Base-by-base conservation (phyloP, 1,284 basidiomycete genomes). In the Xanthoconium separans region DNA sequence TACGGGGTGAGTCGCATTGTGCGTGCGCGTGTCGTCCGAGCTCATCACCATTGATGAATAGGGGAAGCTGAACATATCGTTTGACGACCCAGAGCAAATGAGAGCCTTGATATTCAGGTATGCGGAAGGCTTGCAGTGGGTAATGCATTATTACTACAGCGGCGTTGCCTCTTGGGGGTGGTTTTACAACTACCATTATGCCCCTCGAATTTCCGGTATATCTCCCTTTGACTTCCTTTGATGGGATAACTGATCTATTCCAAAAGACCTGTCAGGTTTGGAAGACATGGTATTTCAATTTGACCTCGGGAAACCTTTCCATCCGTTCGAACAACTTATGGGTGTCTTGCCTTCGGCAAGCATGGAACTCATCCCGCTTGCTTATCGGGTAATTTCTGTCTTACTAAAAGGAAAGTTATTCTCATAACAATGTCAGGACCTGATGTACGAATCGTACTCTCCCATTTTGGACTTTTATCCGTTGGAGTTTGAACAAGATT, bases 161-260 rank as follows among this genome's bases (percentile, higher is more conserved):
- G 96, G 96, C 34, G 95, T 98, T 15, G 91, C 93, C 2, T 95
- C 93, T 6, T 99, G 96, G 96, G 85, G 93, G 27, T 99, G 97
- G 97, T 99, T 98, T 77, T 99, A 98, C 75, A 79, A 95, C 69
- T 98, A 98, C 70, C 96, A 99, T 71, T 99, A 97, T 71, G 91
- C 96, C 0, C 96, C 95, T 15, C 84, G 93, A 48, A 95, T 97
- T 59, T 93, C 92, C 40, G 94, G 93, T 93, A 60, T 55, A 81
- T 66, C 12, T 24, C 4, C 46, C 22, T 5, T 55, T 27, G 9
- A 40, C 18, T 33, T 47, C 16, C 42, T 5, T 20, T 27, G 29
- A 42, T 29, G 16, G 27, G 45, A 30, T 36, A 24, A 47, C 52
- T 63, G 27, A 63, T 39, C 18, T 31, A 44, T 44, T 40, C 29